Conservation (phyloP, 2,329 filamentous ascomycete species). For the Furcasterigmium furcatum region DNA sequence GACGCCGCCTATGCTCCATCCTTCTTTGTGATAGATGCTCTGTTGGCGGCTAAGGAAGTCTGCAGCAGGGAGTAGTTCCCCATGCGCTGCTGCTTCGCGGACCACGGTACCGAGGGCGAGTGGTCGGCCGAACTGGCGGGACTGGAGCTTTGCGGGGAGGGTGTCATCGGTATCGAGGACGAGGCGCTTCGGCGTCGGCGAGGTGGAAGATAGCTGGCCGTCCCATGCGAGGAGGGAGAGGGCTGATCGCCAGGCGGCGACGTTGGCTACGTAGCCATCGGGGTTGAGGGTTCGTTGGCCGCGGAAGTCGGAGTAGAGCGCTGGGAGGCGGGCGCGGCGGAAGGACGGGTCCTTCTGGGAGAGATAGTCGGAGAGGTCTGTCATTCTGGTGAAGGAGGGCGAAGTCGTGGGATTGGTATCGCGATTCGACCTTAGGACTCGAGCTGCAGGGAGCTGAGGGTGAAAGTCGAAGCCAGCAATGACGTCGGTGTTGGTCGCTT, state of each 20-base stretch:
- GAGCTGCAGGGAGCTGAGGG: too few relatives aligned
- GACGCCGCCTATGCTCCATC: constrained; percentile 57
- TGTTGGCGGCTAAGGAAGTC: constrained; percentile 64
- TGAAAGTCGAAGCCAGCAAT: too few relatives aligned
- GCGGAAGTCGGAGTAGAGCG: constrained; percentile 85
- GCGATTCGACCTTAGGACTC: too few relatives aligned
- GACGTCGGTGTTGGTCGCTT: too few relatives aligned
- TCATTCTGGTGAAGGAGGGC: constrained; percentile 56
- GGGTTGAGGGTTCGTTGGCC: constrained; percentile 73
- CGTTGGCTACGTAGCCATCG: constrained; percentile 80
- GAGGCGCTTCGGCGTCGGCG: constrained; percentile 36
- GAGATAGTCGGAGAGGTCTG: constrained; percentile 66
- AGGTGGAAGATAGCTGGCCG: constrained; percentile 43
- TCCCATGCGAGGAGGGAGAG: constrained; percentile 65
- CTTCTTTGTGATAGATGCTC: constrained; percentile 67
- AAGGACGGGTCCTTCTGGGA: constrained; percentile 60
- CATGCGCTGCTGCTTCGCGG: constrained; percentile 65
- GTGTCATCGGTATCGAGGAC: constrained; percentile 55
- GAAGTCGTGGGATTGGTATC: too few relatives aligned
- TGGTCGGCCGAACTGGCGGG: constrained; percentile 75
- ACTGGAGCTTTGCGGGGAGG: constrained; percentile 69
- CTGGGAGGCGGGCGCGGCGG: constrained; percentile 69
- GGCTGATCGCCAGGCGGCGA: constrained; percentile 73
- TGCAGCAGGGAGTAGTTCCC: constrained; percentile 66
- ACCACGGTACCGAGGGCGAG: constrained; percentile 77